Evolutionary conservation across 1,284 basidiomycete species (phyloP), one percentile per base, ranked within the genome.

Genomic region (Fomes fomentarius): DNA sequence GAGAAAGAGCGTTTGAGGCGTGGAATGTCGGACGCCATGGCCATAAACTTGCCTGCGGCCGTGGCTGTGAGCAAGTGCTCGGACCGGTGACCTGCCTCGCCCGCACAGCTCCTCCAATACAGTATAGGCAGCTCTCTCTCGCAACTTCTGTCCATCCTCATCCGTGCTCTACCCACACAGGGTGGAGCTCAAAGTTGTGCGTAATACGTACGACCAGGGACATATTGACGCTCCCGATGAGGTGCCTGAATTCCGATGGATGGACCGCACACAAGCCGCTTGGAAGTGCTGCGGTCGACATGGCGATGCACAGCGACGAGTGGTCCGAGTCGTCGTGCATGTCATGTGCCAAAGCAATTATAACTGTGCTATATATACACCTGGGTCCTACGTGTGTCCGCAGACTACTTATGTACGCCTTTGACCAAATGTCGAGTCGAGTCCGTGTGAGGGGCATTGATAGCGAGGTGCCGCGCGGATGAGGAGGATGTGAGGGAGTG

Each of bases 381-480:
- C 48, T 33, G 17, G 28, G 21, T 40, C 34, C 35, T 39, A 15
- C 19, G 21, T 17, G 17, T 30, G 37, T 48, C n/a, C 47, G 44
- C 44, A 33, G 48, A 50, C 45, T 47, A n/a, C n/a, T n/a, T n/a
- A 47, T 37, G 45, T 47, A 47, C 33, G 45, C 45, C 45, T 26
- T 33, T 37, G 33, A 47, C 33, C 31, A 47, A 34, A 38, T 39
- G 19, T 30, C n/a, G 10, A 30, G 19, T 30, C n/a, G 10, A 30
- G 31, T 40, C 22, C 38, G 41, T 39, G 26, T 52, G 22, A 25
- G 22, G 17, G 15, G 4, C 9, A 31, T n/a, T 17, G 15, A 28
- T 15, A 5, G 31, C 21, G 33, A 19, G n/a, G 26, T n/a, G n/a
- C n/a, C n/a, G n/a, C n/a, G n/a, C n/a, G n/a, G 10, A 31, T 10